A percentile compares a stretch with the other conserved stretches of the same genome.
Evolutionary conservation across 306 rosid species (phyloP).

Genomic region (Leucaena leucocephala): DNA sequence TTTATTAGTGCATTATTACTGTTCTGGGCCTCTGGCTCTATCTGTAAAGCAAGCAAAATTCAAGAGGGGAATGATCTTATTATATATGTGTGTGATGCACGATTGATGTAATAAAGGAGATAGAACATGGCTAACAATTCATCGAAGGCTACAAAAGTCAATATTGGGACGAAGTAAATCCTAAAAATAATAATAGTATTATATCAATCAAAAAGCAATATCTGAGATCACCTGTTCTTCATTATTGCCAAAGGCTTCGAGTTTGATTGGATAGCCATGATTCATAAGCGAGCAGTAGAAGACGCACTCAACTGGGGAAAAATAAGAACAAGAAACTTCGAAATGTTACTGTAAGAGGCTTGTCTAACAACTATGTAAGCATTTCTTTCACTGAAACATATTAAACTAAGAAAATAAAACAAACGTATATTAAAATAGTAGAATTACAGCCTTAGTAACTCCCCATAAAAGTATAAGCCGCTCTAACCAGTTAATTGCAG

Average conservation of each 20-base stretch:
- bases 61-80: neutral
- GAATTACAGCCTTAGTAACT: too few relatives aligned
- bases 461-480: too few relatives aligned
- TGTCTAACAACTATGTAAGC: neutral
- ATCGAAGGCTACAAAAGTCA: neutral
- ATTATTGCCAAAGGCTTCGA: neutral
- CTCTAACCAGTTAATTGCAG: neutral
- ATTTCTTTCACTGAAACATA: neutral
- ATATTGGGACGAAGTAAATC: slow-evolving; percentile 9
- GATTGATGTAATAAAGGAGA: neutral
- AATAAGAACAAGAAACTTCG: neutral
- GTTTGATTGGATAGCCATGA: neutral
- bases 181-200: neutral
- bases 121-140: neutral
- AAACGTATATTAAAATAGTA: neutral
- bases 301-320: neutral
- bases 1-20: neutral
- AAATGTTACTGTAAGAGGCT: neutral
- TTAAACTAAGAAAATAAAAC: neutral
- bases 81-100: neutral
- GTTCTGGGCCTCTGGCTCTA: neutral
- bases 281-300: neutral
- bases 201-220: neutral
- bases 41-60: neutral
- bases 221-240: neutral